Conservation (phyloP, 768 basidiomycete genomes). For the Boletus sensibilis region DNA sequence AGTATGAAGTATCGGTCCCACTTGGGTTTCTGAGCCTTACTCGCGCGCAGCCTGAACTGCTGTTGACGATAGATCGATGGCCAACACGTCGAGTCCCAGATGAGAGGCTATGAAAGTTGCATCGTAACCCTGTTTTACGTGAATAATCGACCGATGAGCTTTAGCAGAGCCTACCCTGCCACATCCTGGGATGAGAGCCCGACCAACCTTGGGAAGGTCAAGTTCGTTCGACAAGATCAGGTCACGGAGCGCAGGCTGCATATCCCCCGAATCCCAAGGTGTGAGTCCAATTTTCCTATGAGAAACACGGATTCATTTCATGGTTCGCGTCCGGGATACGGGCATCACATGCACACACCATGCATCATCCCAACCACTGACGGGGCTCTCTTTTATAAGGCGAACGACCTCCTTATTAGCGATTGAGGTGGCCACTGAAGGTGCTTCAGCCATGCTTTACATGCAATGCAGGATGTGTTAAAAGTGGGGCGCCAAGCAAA, state of each 20-base stretch:
- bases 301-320: neutral
- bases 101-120: conserved; percentile 16
- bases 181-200: conserved; percentile 58
- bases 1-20: neutral
- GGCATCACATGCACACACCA: conserved; percentile 12
- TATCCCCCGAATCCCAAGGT: conserved; percentile 60
- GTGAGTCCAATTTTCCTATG: conserved; percentile 49
- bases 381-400: conserved; percentile 12
- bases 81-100: conserved; percentile 17
- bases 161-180: conserved; percentile 38
- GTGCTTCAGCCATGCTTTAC: neutral
- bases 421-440: neutral
- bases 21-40: conserved; percentile 6
- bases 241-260: conserved; percentile 56
- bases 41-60: conserved; percentile 20
- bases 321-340: neutral
- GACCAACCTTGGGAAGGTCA: conserved; percentile 41
- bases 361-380: conserved; percentile 21
- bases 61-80: conserved; percentile 19
- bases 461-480: no score
- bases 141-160: neutral
- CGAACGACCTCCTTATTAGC: conserved; percentile 5
- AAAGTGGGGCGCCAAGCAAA: no score
- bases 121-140: conserved; percentile 19
- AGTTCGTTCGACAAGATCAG: conserved; percentile 47